A percentile compares a stretch with the other conserved stretches of the same genome.
Evolutionary conservation across 2,329 filamentous ascomycete genomes (phyloP).

Genomic region (Chalaropsis thielavioides): DNA sequence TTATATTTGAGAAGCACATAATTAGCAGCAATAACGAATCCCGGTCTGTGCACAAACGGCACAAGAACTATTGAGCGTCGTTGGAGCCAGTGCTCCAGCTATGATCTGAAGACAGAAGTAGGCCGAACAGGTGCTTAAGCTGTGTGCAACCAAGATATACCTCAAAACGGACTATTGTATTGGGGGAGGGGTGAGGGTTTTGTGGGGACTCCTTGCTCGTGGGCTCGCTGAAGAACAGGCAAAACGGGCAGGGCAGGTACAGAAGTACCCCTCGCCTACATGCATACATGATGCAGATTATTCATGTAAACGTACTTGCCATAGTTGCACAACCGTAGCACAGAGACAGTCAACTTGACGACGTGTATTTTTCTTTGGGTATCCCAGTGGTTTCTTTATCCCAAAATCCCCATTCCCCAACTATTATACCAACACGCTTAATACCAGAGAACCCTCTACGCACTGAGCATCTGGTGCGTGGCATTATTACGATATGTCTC

Average conservation of each 20-base stretch:
- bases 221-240: not conserved
- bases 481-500: constrained; percentile 40
- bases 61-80: not conserved
- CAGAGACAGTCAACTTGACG: not conserved
- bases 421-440: not conserved
- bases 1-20: not conserved
- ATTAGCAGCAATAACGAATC: not conserved
- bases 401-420: not conserved
- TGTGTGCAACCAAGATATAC: not conserved
- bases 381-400: not conserved
- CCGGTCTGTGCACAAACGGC: not conserved
- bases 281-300: not conserved
- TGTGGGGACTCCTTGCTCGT: not conserved
- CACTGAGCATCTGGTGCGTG: constrained; percentile 34
- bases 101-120: too few relatives aligned
- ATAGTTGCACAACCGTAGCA: not conserved
- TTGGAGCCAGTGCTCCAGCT: not conserved
- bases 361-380: not conserved
- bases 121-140: too few relatives aligned
- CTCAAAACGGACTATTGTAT: not conserved
- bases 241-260: not conserved
- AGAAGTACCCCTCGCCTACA: not conserved
- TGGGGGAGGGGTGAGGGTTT: too few relatives aligned
- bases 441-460: constrained; percentile 7
- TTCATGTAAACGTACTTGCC: not conserved